Evolutionary conservation across 2,329 filamentous ascomycete species (phyloP), one percentile per base, ranked within the genome.

Genomic region (Diaporthe longicolla): DNA sequence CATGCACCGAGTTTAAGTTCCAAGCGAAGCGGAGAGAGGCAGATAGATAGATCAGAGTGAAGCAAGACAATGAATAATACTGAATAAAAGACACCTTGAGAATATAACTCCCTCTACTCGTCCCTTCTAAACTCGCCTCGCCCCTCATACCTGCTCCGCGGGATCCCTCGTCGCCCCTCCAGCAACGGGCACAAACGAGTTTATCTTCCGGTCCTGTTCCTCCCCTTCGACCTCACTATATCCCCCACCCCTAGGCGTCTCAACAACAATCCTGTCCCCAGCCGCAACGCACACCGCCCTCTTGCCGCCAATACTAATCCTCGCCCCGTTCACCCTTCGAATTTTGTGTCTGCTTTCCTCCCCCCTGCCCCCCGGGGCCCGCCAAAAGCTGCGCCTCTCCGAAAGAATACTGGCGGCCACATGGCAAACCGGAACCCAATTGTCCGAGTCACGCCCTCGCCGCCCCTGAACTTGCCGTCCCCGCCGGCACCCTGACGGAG

Each of bases 231-330:
- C 29, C 10, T 21, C 37, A 6, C 40, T 66, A 26, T 75, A 77
- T n/a, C 63, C 75, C 37, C 82, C 81, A 0, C 82, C 82, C 1
- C 82, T 81, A 2, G 82, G 82, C 0, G 81, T 82, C n/a, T 83
- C 82, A 4, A 83, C 77, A 57, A 82, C 80, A n/a, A 83, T 77
- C 19, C 79, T 78, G 74, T 84, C 83, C 0, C 83, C 82, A 76
- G 15, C 74, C 26, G 10, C 83, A 65, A 37, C 32, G 77, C 73
- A 5, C 29, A 29, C 29, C 5, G 4, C 5, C 29, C 29, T 6
- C 29, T 32, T 32, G 29, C 29, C 29, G 5, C 29, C 29, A 32
- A 32, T 32, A 32, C 5, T 4, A 32, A 32, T 32, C 29, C 5
- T 32, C 29, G 29, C 29, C 29, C 29, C 29, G 29, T n/a, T n/a